These are phyloP conservation scores for Penicillium manginii DNA, from an alignment of 495 filamentous ascomycete genomes.

Conservation along the genomic window DNA sequence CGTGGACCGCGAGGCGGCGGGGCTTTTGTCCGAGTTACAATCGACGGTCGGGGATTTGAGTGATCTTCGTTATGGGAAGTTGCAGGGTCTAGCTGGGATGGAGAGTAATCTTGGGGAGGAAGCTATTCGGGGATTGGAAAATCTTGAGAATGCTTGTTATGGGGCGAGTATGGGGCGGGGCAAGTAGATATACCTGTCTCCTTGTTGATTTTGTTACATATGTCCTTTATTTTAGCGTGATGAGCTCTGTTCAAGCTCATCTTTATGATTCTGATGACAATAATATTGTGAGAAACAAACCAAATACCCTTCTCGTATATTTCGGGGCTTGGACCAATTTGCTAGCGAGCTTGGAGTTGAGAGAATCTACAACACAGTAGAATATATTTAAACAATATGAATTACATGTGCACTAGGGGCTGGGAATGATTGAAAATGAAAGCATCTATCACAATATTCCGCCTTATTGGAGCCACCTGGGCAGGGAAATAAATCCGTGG, in stretches of 20 bases:
- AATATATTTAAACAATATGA: no score
- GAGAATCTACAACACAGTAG: no score
- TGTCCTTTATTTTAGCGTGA: neutral
- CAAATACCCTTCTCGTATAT: no score
- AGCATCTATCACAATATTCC: neutral
- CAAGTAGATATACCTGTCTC: slow-evolving; percentile 3
- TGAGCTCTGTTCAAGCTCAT: neutral
- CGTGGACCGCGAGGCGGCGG: slow-evolving; percentile 65
- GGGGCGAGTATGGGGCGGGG: slow-evolving; percentile 11
- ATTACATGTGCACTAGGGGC: no score
- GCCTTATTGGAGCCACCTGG: neutral
- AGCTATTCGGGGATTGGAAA: slow-evolving; percentile 51
- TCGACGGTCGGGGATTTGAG: slow-evolving; percentile 72
- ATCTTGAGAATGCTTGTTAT: slow-evolving; percentile 67
- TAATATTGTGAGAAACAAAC: neutral
- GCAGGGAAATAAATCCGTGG: neutral
- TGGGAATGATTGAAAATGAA: neutral
- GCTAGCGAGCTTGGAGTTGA: no score
- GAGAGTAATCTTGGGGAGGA: slow-evolving; percentile 66
- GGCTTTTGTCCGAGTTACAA: slow-evolving; percentile 62
- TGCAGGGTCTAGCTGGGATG: slow-evolving; percentile 60
- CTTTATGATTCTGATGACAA: slow-evolving; percentile 1
- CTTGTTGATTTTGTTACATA: neutral
- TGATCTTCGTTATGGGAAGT: slow-evolving; percentile 80
- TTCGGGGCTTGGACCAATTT: no score